Conservation (phyloP, 352 stramenopile genomes). For the Chrysophaeum taylorii region DNA sequence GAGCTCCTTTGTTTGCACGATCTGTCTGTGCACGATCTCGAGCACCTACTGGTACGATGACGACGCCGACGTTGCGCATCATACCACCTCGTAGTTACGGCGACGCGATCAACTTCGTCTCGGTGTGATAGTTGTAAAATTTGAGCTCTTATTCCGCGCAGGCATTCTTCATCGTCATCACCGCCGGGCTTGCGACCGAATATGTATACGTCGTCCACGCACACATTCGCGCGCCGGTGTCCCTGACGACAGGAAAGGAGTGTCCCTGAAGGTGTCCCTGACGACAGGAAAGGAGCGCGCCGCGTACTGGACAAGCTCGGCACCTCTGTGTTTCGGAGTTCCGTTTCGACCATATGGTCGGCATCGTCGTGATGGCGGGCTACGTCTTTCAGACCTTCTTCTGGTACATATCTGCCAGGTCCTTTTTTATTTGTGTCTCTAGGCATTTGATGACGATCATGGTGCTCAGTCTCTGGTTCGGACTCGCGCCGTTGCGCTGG, state of each 20-base stretch:
- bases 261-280: too few species aligned
- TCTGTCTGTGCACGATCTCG: neutral
- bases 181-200: neutral
- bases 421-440: neutral
- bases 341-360: neutral
- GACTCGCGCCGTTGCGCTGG: neutral
- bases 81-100: too few species aligned
- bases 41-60: constrained; percentile 1
- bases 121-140: too few species aligned
- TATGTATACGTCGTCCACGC: neutral
- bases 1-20: neutral
- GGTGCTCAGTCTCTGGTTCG: neutral
- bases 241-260: neutral
- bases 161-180: constrained; percentile 9
- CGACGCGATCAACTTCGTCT: too few species aligned
- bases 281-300: too few species aligned
- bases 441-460: neutral
- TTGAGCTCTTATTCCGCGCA: neutral
- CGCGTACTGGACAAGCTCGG: neutral
- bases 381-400: constrained; percentile 11
- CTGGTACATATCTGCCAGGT: too few species aligned
- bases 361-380: neutral
- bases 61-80: too few species aligned
- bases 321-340: neutral
- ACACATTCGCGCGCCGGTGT: neutral